Evolutionary conservation across 1,284 basidiomycete genomes (phyloP), one percentile per base, ranked within the genome.

Genomic region (Puccinia polysora): DNA sequence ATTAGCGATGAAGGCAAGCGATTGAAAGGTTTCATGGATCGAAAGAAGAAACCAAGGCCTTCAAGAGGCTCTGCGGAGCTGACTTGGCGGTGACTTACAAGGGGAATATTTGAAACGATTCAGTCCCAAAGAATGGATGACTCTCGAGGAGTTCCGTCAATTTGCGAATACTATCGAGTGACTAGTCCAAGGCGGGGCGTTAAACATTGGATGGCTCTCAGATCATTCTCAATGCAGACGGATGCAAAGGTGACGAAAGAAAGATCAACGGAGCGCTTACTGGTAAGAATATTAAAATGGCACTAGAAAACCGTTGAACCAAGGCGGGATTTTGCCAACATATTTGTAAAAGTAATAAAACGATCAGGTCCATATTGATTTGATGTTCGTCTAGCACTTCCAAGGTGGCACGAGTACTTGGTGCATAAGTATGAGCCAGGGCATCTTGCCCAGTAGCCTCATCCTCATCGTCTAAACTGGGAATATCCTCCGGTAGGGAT

Each of bases 261-360:
- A 62, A 20, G 59, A 65, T 0, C 34, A 43, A 53, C 5, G 12
- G 25, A 23, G 1, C 25, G 20, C 52, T 56, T 56, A 95, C 96
- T 6, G 96, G 95, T 86, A 98, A 87, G 81, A 98, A 98, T 74
- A 98, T 84, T 45, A 99, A 83, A 55, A 91, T 86, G 0, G 95
- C 96, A 1, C 85, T 81, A 2, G 92, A 96, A 80, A 87, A 94
- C 59, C 64, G 72, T 0, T 81, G 75, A 18, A 77, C 73, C 73
- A 87, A 84, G 0, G 81, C 78, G 0, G 78, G 75, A 74, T 87
- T 86, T 63, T 86, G 84, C 74, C 90, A 88, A 79, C 93, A 97
- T n/a, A 97, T 83, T 36, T 84, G 84, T 79, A 97, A 92, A 36
- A 98, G 82, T 2, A 98, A 82, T n/a, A 85, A 83, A 73, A 95